These are phyloP conservation scores for Phoma sp. DNA, from an alignment of 2,329 filamentous ascomycete genomes.

Conservation along the genomic window DNA sequence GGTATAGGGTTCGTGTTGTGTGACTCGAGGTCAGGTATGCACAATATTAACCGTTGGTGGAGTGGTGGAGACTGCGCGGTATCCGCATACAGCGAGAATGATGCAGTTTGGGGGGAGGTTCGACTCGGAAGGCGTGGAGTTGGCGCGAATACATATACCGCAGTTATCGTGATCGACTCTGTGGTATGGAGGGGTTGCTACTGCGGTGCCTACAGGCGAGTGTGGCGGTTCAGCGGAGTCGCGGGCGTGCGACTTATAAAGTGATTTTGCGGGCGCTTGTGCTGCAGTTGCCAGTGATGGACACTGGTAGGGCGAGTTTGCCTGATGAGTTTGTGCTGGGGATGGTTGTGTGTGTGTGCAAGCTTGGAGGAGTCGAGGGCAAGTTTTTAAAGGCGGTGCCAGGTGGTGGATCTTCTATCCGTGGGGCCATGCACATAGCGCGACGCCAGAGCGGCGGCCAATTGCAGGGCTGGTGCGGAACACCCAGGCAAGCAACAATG, in stretches of 20 bases:
- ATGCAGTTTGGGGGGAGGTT: slow-evolving; percentile 93
- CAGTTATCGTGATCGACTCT: slow-evolving; percentile 46
- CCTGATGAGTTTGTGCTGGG: slow-evolving; percentile 29
- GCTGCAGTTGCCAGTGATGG: slow-evolving; percentile 26
- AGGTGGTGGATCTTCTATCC: slow-evolving; percentile 16
- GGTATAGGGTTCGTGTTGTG: slow-evolving; percentile 34
- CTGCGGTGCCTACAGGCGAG: slow-evolving; percentile 33
- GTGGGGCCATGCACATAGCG: slow-evolving; percentile 6
- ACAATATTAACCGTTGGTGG: slow-evolving; percentile 85
- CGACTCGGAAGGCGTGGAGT: slow-evolving; percentile 92
- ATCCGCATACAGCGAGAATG: slow-evolving; percentile 95
- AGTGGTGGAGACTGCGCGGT: slow-evolving; percentile 87
- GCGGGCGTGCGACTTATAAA: slow-evolving; percentile 33
- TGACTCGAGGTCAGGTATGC: slow-evolving; percentile 48
- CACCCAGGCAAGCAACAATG: slow-evolving; percentile 7
- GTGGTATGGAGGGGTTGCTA: slow-evolving; percentile 40
- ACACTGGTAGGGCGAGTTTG: slow-evolving; percentile 26
- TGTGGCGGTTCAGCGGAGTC: slow-evolving; percentile 45
- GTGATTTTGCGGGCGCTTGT: slow-evolving; percentile 21
- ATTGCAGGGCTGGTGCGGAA: slow-evolving; percentile 6
- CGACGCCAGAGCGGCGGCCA: slow-evolving; percentile 4
- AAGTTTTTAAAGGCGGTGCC: slow-evolving; percentile 13
- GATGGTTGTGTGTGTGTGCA: slow-evolving; percentile 27
- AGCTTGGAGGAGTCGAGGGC: slow-evolving; percentile 13
- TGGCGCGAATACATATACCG: slow-evolving; percentile 99